A percentile compares a stretch with the other conserved stretches of the same genome.
Conservation (phyloP, 176 grass and related monocot genomes). For the Cymbopogon citratus region DNA sequence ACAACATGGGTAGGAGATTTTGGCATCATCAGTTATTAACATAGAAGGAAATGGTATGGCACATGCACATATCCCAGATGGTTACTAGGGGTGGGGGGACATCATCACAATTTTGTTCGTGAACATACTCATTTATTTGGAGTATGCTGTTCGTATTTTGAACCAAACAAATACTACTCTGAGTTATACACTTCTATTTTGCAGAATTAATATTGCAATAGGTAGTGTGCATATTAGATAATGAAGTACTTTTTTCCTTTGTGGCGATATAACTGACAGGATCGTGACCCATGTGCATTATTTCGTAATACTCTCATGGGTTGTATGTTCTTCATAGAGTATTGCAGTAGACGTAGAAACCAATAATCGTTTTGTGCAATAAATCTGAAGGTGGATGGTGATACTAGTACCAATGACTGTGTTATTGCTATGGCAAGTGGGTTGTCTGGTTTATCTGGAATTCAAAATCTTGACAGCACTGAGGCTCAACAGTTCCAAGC, state of each 20-base stretch:
- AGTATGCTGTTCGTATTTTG: background rate
- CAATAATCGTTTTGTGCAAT: constrained; percentile 12
- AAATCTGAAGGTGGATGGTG: constrained; percentile 88
- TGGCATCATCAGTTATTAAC: background rate
- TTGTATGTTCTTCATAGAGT: constrained; percentile 1
- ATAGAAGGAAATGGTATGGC: background rate
- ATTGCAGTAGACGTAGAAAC: background rate
- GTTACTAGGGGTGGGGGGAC: background rate
- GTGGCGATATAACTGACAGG: background rate
- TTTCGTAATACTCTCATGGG: background rate
- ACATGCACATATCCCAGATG: background rate
- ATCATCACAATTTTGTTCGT: background rate
- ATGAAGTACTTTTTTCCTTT: background rate
- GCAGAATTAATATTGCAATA: background rate
- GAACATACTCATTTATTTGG: background rate
- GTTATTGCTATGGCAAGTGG: constrained; percentile 95
- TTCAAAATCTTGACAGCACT: constrained; percentile 56
- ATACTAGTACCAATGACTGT: constrained; percentile 99
- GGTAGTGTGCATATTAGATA: background rate
- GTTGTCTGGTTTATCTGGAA: constrained; percentile 55
- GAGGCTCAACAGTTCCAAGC: constrained; percentile 88
- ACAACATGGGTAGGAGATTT: background rate
- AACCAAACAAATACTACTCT: background rate
- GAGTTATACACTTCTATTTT: background rate
- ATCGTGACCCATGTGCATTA: background rate